A percentile compares a stretch with the other conserved stretches of the same genome.
These are phyloP conservation scores for Phaeosphaeria sp. DNA, from an alignment of 2,329 filamentous ascomycete genomes.

Conservation along the genomic window DNA sequence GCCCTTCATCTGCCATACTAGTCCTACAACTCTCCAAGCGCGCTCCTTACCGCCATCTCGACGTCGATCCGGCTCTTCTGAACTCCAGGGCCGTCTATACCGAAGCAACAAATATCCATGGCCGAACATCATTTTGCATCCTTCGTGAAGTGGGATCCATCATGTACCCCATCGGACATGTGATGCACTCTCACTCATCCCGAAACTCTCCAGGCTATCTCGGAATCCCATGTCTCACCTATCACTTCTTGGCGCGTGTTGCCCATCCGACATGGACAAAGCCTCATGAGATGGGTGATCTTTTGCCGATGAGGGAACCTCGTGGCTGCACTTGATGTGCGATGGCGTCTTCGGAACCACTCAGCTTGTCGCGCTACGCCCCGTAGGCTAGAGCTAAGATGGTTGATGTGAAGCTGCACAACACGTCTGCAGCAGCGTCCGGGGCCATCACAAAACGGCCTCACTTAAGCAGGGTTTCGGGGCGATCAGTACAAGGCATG, in stretches of 20 bases:
- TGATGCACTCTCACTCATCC: not conserved
- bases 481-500: too few species aligned
- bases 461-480: not conserved
- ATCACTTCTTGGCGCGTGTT: not conserved
- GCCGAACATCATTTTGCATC: not conserved
- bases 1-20: not conserved
- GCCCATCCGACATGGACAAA: not conserved
- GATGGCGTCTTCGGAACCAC: not conserved
- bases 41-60: not conserved
- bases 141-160: not conserved
- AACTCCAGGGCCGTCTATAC: not conserved
- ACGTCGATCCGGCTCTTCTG: not conserved
- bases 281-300: not conserved
- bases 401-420: not conserved
- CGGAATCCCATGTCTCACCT: not conserved
- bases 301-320: constrained; percentile 5
- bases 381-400: not conserved
- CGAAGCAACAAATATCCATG: not conserved
- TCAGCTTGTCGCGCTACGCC: not conserved
- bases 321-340: constrained; percentile 18
- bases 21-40: not conserved
- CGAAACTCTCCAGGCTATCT: not conserved
- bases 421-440: not conserved
- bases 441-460: not conserved
- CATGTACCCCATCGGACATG: not conserved